Percentiles rank a stretch among this genome's conserved stretches.
Evolutionary conservation across 2,329 filamentous ascomycete species (phyloP).

Genomic region (Grosmannia penicillata): DNA sequence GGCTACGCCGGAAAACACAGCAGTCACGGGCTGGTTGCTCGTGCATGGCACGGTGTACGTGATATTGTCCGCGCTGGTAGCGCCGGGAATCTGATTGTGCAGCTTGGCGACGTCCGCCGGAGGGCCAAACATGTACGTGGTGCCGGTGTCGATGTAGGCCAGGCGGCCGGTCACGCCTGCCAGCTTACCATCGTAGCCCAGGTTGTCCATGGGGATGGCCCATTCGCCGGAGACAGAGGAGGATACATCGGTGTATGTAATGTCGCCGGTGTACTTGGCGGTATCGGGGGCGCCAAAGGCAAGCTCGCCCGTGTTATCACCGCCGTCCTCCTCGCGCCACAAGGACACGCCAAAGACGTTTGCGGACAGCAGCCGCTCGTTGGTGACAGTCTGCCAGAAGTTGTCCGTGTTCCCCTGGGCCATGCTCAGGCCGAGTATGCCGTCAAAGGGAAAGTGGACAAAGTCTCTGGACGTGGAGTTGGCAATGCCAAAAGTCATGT

Average conservation of each 20-base stretch:
- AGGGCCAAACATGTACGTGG: slow-evolving; percentile 64
- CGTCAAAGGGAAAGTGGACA: slow-evolving; percentile 67
- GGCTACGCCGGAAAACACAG: slow-evolving; percentile 52
- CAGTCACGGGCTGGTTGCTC: slow-evolving; percentile 41
- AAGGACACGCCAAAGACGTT: slow-evolving; percentile 62
- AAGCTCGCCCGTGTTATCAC: slow-evolving; percentile 56
- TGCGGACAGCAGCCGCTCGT: slow-evolving; percentile 37
- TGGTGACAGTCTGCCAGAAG: slow-evolving; percentile 48
- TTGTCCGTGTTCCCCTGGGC: slow-evolving; percentile 44
- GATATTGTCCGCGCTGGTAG: slow-evolving; percentile 36
- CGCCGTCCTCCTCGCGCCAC: slow-evolving; percentile 51
- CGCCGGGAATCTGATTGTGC: slow-evolving; percentile 52
- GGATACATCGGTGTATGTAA: slow-evolving; percentile 48
- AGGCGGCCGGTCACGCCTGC: slow-evolving; percentile 38
- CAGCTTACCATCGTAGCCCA: slow-evolving; percentile 43
- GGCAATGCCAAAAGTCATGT: slow-evolving; percentile 59
- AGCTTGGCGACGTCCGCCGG: slow-evolving; percentile 48
- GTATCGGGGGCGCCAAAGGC: slow-evolving; percentile 59
- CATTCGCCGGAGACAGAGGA: slow-evolving; percentile 43
- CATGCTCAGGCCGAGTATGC: slow-evolving; percentile 67
- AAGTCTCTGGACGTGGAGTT: slow-evolving; percentile 61
- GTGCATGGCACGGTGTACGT: slow-evolving; percentile 63
- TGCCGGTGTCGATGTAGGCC: slow-evolving; percentile 74
- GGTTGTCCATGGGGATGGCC: slow-evolving; percentile 56
- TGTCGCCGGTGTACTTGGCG: slow-evolving; percentile 49